A percentile compares a stretch with the other conserved stretches of the same genome.
phyloP scores from a whole-genome alignment of 2,329 filamentous ascomycete genomes.

The Claviceps humidiphila region DNA sequence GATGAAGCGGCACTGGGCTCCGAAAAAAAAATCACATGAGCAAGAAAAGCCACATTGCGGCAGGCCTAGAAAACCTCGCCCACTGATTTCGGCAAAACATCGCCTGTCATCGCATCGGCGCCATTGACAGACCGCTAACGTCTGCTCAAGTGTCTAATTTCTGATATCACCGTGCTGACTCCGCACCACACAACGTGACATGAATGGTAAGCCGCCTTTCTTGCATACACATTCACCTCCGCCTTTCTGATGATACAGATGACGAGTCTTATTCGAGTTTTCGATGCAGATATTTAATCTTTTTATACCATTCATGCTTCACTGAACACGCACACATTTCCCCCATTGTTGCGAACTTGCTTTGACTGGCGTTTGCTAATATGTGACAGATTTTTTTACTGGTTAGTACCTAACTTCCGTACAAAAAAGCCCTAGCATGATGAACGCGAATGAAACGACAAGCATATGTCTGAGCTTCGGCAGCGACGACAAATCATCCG shows the following conservation, averaged over 20 bases:
- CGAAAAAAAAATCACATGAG: constrained; percentile 66
- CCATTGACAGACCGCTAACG: background rate
- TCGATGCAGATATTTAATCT: constrained; percentile 55
- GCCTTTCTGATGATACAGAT: constrained; percentile 29
- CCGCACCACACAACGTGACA: background rate
- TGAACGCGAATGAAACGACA: constrained; percentile 80
- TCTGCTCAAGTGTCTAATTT: background rate
- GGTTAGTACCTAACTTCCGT: constrained; percentile 11
- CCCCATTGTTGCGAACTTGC: background rate
- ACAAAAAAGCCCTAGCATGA: constrained; percentile 38
- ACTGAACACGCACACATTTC: constrained; percentile 21
- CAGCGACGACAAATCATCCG: constrained; percentile 28
- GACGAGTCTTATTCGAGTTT: constrained; percentile 68
- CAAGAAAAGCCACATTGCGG: constrained; percentile 77
- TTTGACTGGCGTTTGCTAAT: constrained; percentile 11
- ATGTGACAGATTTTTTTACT: constrained; percentile 1
- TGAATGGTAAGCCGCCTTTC: background rate
- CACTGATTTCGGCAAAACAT: constrained; percentile 51
- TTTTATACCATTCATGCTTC: constrained; percentile 63
- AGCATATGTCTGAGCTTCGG: constrained; percentile 90
- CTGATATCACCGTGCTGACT: background rate
- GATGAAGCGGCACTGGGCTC: constrained; percentile 98
- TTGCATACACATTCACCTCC: background rate
- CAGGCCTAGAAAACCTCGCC: constrained; percentile 99
- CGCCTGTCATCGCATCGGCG: background rate